Evolutionary conservation across 139 green algal species (phyloP), one percentile per base, ranked within the genome.

Genomic region (Coelastrella sp.): DNA sequence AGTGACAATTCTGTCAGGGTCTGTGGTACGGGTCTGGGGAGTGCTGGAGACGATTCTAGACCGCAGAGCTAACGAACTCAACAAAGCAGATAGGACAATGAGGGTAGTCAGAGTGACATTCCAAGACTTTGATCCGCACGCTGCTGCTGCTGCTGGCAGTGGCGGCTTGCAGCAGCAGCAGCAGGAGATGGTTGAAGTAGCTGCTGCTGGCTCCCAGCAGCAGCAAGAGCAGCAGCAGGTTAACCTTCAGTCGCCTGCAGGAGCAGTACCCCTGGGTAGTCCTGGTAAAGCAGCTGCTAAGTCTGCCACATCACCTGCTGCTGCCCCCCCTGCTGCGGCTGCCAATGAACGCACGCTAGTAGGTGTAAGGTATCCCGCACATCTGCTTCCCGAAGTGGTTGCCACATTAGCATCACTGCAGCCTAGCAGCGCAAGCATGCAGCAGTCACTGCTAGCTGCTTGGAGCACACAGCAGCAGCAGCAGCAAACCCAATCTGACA

Each of bases 21-120:
- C 85, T 59, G 93, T 98, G 54, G 96, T 98, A 73, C 93, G 96
- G 58, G 93, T 97, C 82, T 98, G 96, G 96, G 96, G 95, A n/a
- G 88, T 92, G 19, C 93, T 98, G 77, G 96, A 98, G 92, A 80
- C 80, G 32, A 93, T 97, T 68, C 94, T 98, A 77, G 68, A 81
- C 13, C 78, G 87, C 14, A 90, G 97, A 64, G 93, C 97, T 86
- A 22, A 77, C 77, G 90, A 94, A 80, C 92, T 98, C 80, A 90
- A 95, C 74, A 93, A 93, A 32, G 80, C 85, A 57, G 96, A 98
- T 83, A 92, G 95, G 7, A 92, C 85, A 7, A 95, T 98, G 94
- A 90, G 96, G 47, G 94, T 97, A 20, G 94, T 98, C 74, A 82
- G 96, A 19, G 90, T 94, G 8, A 91, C 73, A 14, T 75, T 90